Percentiles rank a stretch among this genome's conserved stretches.
These are phyloP conservation scores for Barnettozyma sucrosica DNA, from an alignment of 805 yeast genomes.

Conservation along the genomic window DNA sequence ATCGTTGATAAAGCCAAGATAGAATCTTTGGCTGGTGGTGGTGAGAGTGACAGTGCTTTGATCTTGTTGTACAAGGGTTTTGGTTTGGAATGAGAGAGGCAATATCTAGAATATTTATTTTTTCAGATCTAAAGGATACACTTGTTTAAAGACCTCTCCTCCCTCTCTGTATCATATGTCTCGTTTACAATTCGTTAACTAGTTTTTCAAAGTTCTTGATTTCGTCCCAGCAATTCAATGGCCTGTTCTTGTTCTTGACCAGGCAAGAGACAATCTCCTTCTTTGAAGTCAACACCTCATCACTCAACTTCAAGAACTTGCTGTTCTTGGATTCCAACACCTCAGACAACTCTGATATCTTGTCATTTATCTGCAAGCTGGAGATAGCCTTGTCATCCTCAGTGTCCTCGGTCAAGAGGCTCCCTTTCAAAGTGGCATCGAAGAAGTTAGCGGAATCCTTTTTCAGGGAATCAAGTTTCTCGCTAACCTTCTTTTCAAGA, in stretches of 20 bases:
- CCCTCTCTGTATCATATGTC: conserved; percentile 1
- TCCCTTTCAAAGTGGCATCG: conserved; percentile 41
- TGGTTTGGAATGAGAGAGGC: conserved; percentile 41
- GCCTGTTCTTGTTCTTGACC: conserved; percentile 50
- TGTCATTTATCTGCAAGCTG: conserved; percentile 33
- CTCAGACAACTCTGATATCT: conserved; percentile 34
- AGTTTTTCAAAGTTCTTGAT: conserved; percentile 61
- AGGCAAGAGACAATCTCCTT: conserved; percentile 52
- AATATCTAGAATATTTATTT: neutral
- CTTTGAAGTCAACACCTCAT: conserved; percentile 42
- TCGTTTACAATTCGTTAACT: conserved; percentile 40
- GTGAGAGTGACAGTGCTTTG: conserved; percentile 94
- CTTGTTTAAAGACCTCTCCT: neutral
- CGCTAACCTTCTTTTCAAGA: conserved; percentile 58
- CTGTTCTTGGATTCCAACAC: conserved; percentile 33
- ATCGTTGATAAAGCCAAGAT: conserved; percentile 75
- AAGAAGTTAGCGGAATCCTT: conserved; percentile 45
- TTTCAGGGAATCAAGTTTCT: conserved; percentile 50
- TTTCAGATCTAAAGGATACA: neutral
- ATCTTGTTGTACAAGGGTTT: conserved; percentile 80
- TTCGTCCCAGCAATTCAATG: conserved; percentile 79
- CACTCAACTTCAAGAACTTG: conserved; percentile 30
- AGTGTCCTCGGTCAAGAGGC: conserved; percentile 32
- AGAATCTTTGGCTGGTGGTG: conserved; percentile 90
- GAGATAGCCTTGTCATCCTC: conserved; percentile 29